Conservation (phyloP, 805 yeast genomes). For the Candida corydali region DNA sequence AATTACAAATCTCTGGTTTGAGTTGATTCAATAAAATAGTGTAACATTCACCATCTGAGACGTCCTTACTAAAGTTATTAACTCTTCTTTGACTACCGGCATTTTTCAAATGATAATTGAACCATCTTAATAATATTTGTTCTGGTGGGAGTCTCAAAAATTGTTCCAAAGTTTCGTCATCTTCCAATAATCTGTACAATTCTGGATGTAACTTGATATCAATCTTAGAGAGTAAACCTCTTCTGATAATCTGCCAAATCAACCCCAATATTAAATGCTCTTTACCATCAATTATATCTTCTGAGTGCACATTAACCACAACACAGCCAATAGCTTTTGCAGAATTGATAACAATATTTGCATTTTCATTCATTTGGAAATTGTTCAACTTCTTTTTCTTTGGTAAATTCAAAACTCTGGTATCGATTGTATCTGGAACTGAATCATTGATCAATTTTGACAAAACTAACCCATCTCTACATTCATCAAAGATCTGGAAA, state of each 20-base stretch:
- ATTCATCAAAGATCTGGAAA: slow-evolving; percentile 94
- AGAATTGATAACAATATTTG: slow-evolving; percentile 95
- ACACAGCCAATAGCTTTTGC: slow-evolving; percentile 99
- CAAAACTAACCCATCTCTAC: slow-evolving; percentile 89
- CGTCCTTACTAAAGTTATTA: slow-evolving; percentile 79
- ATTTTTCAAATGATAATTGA: slow-evolving; percentile 90
- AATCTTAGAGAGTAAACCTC: slow-evolving; percentile 90
- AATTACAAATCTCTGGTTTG: slow-evolving; percentile 78
- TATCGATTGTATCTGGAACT: slow-evolving; percentile 97
- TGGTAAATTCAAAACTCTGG: slow-evolving; percentile 91
- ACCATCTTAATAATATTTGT: slow-evolving; percentile 94
- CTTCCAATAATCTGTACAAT: slow-evolving; percentile 87
- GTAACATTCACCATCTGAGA: slow-evolving; percentile 92
- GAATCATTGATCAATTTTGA: slow-evolving; percentile 95
- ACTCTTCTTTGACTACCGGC: slow-evolving; percentile 89
- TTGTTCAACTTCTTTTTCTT: slow-evolving; percentile 76
- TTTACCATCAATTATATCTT: slow-evolving; percentile 90
- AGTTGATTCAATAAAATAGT: slow-evolving; percentile 86
- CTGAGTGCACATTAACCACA: slow-evolving; percentile 95
- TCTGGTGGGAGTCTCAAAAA: slow-evolving; percentile 96
- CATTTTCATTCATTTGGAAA: slow-evolving; percentile 94
- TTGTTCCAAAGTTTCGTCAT: slow-evolving; percentile 95
- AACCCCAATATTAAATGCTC: slow-evolving; percentile 88
- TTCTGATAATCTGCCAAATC: slow-evolving; percentile 96
- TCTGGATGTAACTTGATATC: slow-evolving; percentile 97